phyloP scores from a whole-genome alignment of 768 basidiomycete species.

The Suillus lakei region DNA sequence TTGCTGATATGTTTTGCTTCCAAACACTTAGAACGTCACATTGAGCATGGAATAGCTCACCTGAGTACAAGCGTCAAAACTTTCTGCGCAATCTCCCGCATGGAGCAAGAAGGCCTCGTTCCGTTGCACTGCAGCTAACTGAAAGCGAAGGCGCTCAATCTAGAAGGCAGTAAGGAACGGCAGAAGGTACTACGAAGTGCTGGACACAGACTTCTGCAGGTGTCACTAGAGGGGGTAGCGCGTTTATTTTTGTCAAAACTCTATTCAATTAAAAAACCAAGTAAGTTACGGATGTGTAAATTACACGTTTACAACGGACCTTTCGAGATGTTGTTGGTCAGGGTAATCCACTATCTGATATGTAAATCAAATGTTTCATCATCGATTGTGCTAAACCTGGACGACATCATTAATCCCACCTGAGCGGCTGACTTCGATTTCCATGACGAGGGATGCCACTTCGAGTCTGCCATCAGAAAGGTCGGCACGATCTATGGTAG shows the following conservation, averaged over 20 bases:
- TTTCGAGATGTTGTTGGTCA: conserved; percentile 61
- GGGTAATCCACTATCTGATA: conserved; percentile 73
- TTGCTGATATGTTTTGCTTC: conserved; percentile 85
- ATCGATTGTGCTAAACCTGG: conserved; percentile 1
- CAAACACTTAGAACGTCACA: conserved; percentile 16
- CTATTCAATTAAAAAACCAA: conserved; percentile 40
- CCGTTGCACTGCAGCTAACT: conserved; percentile 77
- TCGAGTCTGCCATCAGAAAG: conserved; percentile 5
- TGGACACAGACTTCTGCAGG: conserved; percentile 78
- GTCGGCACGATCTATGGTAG: neutral
- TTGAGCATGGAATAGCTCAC: conserved; percentile 45
- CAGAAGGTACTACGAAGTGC: conserved; percentile 15
- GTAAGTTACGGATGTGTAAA: neutral
- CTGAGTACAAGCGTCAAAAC: conserved; percentile 89
- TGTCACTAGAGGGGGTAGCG: conserved; percentile 89
- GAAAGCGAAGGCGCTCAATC: conserved; percentile 85
- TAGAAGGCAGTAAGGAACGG: conserved; percentile 38
- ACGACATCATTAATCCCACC: conserved; percentile 44
- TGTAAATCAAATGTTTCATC: conserved; percentile 1
- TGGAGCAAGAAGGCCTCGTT: conserved; percentile 95
- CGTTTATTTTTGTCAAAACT: conserved; percentile 76
- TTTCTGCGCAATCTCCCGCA: conserved; percentile 98
- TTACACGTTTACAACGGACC: conserved; percentile 40
- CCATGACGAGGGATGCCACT: conserved; percentile 85
- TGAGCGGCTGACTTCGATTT: conserved; percentile 76